A percentile compares a stretch with the other conserved stretches of the same genome.
Conservation (phyloP, 2,329 filamentous ascomycete genomes). For the Venturia oleaginea region DNA sequence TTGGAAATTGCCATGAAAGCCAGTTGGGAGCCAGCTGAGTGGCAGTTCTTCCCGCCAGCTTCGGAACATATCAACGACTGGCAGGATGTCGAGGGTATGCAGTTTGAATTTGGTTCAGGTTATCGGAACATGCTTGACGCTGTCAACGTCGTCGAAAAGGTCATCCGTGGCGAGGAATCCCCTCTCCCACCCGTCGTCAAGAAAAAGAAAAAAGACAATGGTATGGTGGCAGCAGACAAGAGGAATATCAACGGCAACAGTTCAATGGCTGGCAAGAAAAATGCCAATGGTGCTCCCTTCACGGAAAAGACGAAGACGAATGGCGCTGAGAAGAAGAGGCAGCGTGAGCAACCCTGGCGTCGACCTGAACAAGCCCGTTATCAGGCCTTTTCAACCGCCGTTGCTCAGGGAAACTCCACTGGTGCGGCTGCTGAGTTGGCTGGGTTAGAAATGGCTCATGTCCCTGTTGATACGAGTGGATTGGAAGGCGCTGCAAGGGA, state of each 20-base stretch:
- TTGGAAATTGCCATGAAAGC: constrained; percentile 3
- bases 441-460: background rate
- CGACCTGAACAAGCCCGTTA: background rate
- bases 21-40: constrained; percentile 8
- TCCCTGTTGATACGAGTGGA: background rate
- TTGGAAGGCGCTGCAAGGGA: background rate
- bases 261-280: background rate
- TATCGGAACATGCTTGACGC: background rate
- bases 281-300: background rate
- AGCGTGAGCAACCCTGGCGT: too few species aligned
- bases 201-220: background rate
- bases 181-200: background rate
- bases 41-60: constrained; percentile 10
- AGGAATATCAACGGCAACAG: background rate
- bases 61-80: background rate
- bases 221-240: background rate
- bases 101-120: constrained; percentile 6
- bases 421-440: background rate
- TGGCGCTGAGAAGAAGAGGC: background rate
- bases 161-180: background rate
- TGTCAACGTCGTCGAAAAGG: constrained; percentile 1
- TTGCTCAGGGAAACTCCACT: background rate
- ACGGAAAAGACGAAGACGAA: background rate
- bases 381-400: background rate
- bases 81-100: background rate